phyloP scores from a whole-genome alignment of 371 early-diverging fungal species.

The Mucor racemosus region DNA sequence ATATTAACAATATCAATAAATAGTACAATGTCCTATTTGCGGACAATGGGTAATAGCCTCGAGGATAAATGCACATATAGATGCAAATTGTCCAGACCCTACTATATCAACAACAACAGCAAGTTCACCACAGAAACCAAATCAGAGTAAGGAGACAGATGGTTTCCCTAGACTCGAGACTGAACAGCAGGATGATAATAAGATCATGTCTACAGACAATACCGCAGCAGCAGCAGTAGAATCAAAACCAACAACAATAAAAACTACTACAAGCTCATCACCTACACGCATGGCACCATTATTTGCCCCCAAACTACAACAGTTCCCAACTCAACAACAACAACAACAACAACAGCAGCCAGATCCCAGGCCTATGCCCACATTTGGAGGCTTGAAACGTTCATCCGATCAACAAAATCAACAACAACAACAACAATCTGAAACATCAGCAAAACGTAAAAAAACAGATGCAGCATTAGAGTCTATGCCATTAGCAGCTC shows the following conservation, averaged over 20 bases:
- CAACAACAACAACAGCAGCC: neutral
- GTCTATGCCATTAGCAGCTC: conserved; percentile 56
- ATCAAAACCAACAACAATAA: neutral
- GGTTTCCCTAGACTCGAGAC: neutral
- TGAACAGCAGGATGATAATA: no score
- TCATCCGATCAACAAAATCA: neutral
- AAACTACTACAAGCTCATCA: neutral
- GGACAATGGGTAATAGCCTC: conserved; percentile 19
- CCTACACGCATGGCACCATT: conserved; percentile 24
- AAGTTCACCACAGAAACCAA: neutral
- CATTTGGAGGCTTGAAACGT: neutral
- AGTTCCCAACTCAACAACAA: no score
- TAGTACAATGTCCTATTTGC: conserved; percentile 49
- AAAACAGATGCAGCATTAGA: conserved; percentile 26
- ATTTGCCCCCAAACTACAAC: conserved; percentile 19
- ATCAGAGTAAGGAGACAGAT: neutral
- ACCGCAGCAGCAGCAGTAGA: neutral
- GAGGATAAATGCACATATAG: conserved; percentile 45
- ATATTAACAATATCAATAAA: no score
- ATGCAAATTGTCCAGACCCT: conserved; percentile 32
- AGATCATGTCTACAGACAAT: neutral
- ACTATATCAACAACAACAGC: neutral
- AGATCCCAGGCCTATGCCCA: neutral
- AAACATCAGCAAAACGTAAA: conserved; percentile 13
- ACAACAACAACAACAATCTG: neutral